These are phyloP conservation scores for Candida tetrigidarum DNA, from an alignment of 1,139 yeast genomes.

Conservation along the genomic window DNA sequence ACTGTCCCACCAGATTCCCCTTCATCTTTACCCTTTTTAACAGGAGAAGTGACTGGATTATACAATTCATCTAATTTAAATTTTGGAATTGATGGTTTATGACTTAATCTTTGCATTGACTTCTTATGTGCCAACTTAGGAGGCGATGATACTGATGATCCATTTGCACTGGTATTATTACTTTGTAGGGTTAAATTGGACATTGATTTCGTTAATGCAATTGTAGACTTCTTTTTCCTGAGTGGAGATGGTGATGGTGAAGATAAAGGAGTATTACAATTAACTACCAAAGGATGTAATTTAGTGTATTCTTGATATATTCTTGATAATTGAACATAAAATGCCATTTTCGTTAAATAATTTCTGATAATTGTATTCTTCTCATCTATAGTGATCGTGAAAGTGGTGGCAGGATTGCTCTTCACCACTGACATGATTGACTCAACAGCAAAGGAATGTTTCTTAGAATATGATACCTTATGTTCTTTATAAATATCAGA, in stretches of 20 bases:
- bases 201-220: constrained; percentile 3
- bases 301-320: constrained; percentile 44
- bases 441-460: constrained; percentile 26
- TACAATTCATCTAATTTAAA: constrained; percentile 28
- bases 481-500: constrained; percentile 60
- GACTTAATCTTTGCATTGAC: constrained; percentile 20
- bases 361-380: constrained; percentile 48
- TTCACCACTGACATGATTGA: constrained; percentile 23
- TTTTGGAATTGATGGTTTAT: constrained; percentile 30
- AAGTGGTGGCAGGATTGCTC: constrained; percentile 16
- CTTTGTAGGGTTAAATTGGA: constrained; percentile 3
- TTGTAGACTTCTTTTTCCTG: constrained; percentile 11
- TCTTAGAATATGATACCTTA: constrained; percentile 17
- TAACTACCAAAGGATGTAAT: constrained; percentile 18
- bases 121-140: constrained; percentile 23
- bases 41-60: constrained; percentile 29
- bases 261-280: constrained; percentile 5
- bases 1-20: neutral
- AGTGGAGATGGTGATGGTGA: constrained; percentile 13
- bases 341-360: constrained; percentile 55
- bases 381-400: constrained; percentile 33
- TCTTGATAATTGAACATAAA: constrained; percentile 64
- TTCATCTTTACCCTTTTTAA: too few relatives aligned
- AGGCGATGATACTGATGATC: constrained; percentile 13
- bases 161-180: too few relatives aligned